Conservation (phyloP, 768 basidiomycete genomes). For the Kockovaella imperatae region DNA sequence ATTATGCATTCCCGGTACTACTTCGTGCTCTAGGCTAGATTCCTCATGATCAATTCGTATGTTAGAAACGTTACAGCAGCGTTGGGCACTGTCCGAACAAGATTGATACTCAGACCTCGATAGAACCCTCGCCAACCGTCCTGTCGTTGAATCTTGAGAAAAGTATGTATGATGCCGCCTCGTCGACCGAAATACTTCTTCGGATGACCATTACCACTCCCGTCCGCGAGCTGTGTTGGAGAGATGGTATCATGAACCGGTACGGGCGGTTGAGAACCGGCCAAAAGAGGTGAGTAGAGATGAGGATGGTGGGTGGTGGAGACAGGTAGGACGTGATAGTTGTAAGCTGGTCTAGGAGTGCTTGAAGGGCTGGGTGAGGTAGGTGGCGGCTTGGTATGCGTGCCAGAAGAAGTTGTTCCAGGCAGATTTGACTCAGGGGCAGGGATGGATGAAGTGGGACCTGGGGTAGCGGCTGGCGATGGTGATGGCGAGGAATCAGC, state of each 20-base stretch:
- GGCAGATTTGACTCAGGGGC: too few relatives aligned
- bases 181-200: neutral
- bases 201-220: neutral
- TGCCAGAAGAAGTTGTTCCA: too few relatives aligned
- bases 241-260: constrained; percentile 1
- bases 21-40: too few relatives aligned
- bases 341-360: neutral
- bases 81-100: constrained; percentile 89
- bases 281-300: constrained; percentile 55
- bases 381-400: too few relatives aligned
- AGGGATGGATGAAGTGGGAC: too few relatives aligned
- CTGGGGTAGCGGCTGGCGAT: constrained; percentile 3
- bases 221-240: neutral
- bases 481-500: neutral
- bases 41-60: too few relatives aligned
- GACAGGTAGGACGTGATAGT: neutral
- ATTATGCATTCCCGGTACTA: neutral
- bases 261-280: constrained; percentile 29
- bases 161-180: constrained; percentile 66
- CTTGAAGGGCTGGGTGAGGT: neutral
- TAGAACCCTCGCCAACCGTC: constrained; percentile 89
- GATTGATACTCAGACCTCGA: constrained; percentile 86
- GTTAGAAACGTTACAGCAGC: constrained; percentile 93
- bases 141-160: constrained; percentile 61
- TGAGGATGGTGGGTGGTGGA: constrained; percentile 41